Base-by-base conservation (phyloP, 1,284 basidiomycete genomes). In the Melampsora abietis-canadensis region DNA sequence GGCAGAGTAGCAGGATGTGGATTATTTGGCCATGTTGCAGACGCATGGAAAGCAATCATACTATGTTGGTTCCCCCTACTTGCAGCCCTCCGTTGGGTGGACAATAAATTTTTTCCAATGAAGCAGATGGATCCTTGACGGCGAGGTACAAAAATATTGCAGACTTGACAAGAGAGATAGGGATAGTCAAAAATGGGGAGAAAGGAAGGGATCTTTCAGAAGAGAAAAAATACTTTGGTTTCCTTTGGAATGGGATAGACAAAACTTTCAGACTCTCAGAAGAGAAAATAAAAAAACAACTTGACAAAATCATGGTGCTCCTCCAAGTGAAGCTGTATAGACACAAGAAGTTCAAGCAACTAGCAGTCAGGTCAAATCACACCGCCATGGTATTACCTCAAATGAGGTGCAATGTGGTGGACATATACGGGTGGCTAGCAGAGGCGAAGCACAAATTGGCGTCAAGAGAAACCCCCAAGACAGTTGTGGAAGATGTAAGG, bases 1-100 rank as follows among this genome's bases (percentile, higher is more conserved):
- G 44, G 63, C 12, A 34, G 63, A n/a, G 65, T 68, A 1, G 48
- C 66, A n/a, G 66, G 66, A 2, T 64, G 62, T 21, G 24, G 62
- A 6, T 2, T 21, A 63, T 34, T 34, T 31, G 30, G 61, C n/a
- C 10, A n/a, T 5, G 48, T 51, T 5, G 48, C 48, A 51, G 48
- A 51, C 21, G 48, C 21, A 51, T 51, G 15, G 48, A 51, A 51
- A 51, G 48, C 15, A 5, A 14, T 51, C 5, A 17, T 51, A 14
- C 21, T 51, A 14, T 19, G 4, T 2, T 19, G 3, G 3, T 21
- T 51, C 48, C 15, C 15, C 3, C 48, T 51, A 3, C 5, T 51
- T 3, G 21, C n/a, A 21, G 19, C 46, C n/a, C 4, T 44, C 31
- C 40, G 64, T 44, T 27, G 64, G 44, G 44, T 66, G 14, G 48